Conservation (phyloP, 2,329 filamentous ascomycete genomes). For the Trichoderma koningiopsis region DNA sequence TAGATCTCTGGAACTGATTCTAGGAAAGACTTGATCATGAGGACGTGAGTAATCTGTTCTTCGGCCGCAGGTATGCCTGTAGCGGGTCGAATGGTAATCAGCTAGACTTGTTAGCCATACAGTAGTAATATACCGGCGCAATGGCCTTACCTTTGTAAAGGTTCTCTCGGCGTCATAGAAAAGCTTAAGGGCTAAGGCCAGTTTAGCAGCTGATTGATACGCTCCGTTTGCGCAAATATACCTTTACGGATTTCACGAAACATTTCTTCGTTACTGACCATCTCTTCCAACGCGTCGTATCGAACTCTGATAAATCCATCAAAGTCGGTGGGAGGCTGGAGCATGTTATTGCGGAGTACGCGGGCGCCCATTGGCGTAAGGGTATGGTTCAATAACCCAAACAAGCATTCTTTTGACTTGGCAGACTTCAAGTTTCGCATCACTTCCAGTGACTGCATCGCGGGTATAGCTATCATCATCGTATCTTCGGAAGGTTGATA, state of each 20-base stretch:
- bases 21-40: slow-evolving; percentile 84
- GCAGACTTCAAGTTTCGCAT: slow-evolving; percentile 81
- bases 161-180: slow-evolving; percentile 81
- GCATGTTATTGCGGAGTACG: slow-evolving; percentile 78
- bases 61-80: slow-evolving; percentile 70
- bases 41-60: slow-evolving; percentile 80
- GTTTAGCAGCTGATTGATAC: background rate
- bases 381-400: slow-evolving; percentile 83
- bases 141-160: slow-evolving; percentile 66
- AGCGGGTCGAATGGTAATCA: slow-evolving; percentile 74
- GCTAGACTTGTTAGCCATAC: slow-evolving; percentile 48
- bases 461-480: slow-evolving; percentile 94
- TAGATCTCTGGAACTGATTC: slow-evolving; percentile 67
- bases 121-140: background rate
- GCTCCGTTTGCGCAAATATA: slow-evolving; percentile 34
- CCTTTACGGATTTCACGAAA: slow-evolving; percentile 75
- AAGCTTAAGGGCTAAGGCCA: slow-evolving; percentile 63
- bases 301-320: slow-evolving; percentile 67
- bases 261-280: slow-evolving; percentile 81
- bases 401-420: slow-evolving; percentile 80
- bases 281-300: slow-evolving; percentile 81
- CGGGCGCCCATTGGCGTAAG: slow-evolving; percentile 85
- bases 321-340: slow-evolving; percentile 80
- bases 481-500: slow-evolving; percentile 88
- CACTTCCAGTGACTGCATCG: slow-evolving; percentile 83